Evolutionary conservation across 2,329 filamentous ascomycete genomes (phyloP), one percentile per base, ranked within the genome.

Genomic region (Massarina eburnea): DNA sequence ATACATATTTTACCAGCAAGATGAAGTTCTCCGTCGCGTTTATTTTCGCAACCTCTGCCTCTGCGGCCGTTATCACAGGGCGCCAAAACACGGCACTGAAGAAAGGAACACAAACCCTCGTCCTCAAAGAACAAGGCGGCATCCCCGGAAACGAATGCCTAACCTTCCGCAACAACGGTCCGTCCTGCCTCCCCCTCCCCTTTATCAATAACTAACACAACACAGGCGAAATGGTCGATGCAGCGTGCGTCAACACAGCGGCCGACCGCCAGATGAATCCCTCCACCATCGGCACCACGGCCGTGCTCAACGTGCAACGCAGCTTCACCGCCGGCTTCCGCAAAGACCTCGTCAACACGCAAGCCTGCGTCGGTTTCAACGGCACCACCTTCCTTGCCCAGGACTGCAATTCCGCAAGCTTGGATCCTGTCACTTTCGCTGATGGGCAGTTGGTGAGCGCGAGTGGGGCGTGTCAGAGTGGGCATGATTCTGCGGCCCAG

Each of bases 161-260:
- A n/a, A 73, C 71, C 12, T 73, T 74, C 54, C 65, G 71, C 45
- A 74, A 74, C 52, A 73, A 73, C 42, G 71, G 70, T 70, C 49
- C 10, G 43, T 26, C 8, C 19, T 18, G 15, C 21, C 34, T 14
- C 20, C 17, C 18, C 8, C 30, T 46, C 22, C 37, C 22, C 12
- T 8, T 26, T 10, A 24, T 39, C 14, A 39, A 24, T 4, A 12
- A 45, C 41, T 33, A 51, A 45, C 24, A 19, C 2, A 12, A 21
- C 26, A 1, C 24, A 72, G 71, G 72, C 45, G 67, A 73, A 47
- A 73, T 74, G 17, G 72, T 74, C 36, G 67, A 75, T 41, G 69
- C 71, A 21, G 71, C 71, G 22, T 73, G 71, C 40, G 70, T 57
- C 3, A 52, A 68, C 49, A 57, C 57, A 2, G 57, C 70, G 6